A percentile compares a stretch with the other conserved stretches of the same genome.
phyloP scores from a whole-genome alignment of 2,329 filamentous ascomycete species.

The Leptographium flavum region DNA sequence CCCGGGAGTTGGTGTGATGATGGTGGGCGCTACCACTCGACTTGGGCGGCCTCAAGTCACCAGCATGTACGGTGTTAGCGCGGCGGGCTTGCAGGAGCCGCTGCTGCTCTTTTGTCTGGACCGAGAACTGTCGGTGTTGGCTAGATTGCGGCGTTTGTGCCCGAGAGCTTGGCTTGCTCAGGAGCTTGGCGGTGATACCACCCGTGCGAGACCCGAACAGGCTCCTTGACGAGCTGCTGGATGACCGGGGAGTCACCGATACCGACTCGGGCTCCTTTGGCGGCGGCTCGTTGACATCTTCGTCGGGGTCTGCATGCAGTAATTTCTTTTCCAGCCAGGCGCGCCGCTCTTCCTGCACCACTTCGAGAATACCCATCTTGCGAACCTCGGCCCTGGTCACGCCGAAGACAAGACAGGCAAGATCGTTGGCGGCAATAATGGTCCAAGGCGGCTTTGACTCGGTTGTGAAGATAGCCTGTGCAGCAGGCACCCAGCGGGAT shows the following conservation, averaged over 20 bases:
- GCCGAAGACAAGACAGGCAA: slow-evolving; percentile 96
- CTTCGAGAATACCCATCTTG: slow-evolving; percentile 87
- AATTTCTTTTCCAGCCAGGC: slow-evolving; percentile 85
- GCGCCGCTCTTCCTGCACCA: slow-evolving; percentile 78
- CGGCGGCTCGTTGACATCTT: slow-evolving; percentile 18
- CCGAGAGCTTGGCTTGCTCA: slow-evolving; percentile 65
- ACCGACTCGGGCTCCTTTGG: not conserved
- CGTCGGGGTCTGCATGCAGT: slow-evolving; percentile 43
- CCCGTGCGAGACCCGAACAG: slow-evolving; percentile 55
- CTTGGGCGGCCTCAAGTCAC: slow-evolving; percentile 39
- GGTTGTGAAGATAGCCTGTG: slow-evolving; percentile 97
- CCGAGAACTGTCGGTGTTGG: not conserved
- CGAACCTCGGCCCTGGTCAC: slow-evolving; percentile 91
- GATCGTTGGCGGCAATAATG: slow-evolving; percentile 87
- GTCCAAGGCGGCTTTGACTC: slow-evolving; percentile 84
- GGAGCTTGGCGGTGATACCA: slow-evolving; percentile 74
- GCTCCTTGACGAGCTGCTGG: slow-evolving; percentile 19
- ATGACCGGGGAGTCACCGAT: slow-evolving; percentile 38
- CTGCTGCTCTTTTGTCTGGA: not conserved
- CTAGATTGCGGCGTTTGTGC: slow-evolving; percentile 27
- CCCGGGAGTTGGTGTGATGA: slow-evolving; percentile 57
- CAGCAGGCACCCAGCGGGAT: slow-evolving; percentile 77
- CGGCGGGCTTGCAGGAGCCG: slow-evolving; percentile 31
- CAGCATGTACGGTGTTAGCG: slow-evolving; percentile 49
- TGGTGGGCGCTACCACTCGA: slow-evolving; percentile 44